These are phyloP conservation scores for Penicillium brasilianum DNA, from an alignment of 2,329 filamentous ascomycete species.

Conservation along the genomic window DNA sequence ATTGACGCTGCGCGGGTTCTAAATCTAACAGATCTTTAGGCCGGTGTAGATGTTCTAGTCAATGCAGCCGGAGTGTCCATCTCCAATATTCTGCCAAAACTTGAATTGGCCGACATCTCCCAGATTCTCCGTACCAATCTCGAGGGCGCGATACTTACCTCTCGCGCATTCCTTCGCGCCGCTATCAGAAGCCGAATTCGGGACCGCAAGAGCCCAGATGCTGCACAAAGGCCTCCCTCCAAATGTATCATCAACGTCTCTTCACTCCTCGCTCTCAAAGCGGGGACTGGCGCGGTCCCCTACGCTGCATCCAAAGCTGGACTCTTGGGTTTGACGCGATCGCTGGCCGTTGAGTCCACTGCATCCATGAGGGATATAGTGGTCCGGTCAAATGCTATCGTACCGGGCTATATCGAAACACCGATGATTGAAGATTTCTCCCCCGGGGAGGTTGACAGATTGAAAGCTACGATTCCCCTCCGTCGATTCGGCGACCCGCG, in stretches of 20 bases:
- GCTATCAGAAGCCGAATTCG: slow-evolving; percentile 40
- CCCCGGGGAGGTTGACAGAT: slow-evolving; percentile 33
- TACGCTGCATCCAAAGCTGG: slow-evolving; percentile 85
- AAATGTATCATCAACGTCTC: slow-evolving; percentile 83
- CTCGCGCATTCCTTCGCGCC: slow-evolving; percentile 44
- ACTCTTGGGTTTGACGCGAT: slow-evolving; percentile 63
- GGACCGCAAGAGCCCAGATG: slow-evolving; percentile 27
- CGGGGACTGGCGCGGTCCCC: slow-evolving; percentile 70
- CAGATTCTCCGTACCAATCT: slow-evolving; percentile 73
- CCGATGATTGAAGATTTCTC: slow-evolving; percentile 71
- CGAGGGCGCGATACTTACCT: slow-evolving; percentile 49
- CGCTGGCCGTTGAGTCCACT: slow-evolving; percentile 42
- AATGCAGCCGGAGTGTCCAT: slow-evolving; percentile 80
- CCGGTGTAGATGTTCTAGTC: slow-evolving; percentile 65
- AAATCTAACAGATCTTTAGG: slow-evolving; percentile 28
- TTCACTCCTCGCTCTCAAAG: slow-evolving; percentile 73
- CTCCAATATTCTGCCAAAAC: slow-evolving; percentile 65
- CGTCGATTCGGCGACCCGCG: slow-evolving; percentile 68
- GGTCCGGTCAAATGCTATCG: slow-evolving; percentile 78
- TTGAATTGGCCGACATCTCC: slow-evolving; percentile 57
- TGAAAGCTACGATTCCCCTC: slow-evolving; percentile 63
- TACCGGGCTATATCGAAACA: slow-evolving; percentile 83
- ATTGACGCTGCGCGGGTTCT: background rate
- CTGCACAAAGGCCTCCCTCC: slow-evolving; percentile 60
- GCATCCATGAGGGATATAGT: slow-evolving; percentile 62